Percentiles rank a stretch among this genome's conserved stretches.
Conservation (phyloP, 2,329 filamentous ascomycete species). For the Pseudogymnoascus sp. region DNA sequence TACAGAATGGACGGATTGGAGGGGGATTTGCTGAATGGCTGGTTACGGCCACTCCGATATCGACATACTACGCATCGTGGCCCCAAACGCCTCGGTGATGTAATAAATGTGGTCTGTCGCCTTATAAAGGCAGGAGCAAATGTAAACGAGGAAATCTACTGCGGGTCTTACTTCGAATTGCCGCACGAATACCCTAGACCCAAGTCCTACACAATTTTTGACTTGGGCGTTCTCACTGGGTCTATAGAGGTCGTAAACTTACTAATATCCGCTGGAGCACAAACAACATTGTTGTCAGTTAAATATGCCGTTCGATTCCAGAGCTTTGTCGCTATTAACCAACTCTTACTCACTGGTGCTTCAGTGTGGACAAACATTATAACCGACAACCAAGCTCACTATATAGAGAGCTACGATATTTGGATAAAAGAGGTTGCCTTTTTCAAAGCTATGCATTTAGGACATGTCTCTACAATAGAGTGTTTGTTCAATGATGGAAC, state of each 20-base stretch:
- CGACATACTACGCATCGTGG: background rate
- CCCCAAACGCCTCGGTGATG: too few relatives aligned
- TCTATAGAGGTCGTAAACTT: background rate
- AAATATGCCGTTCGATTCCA: background rate
- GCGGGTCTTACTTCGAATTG: too few relatives aligned
- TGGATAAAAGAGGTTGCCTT: background rate
- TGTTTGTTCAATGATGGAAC: background rate
- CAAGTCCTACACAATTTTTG: background rate
- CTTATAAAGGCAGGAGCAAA: background rate
- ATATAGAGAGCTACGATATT: background rate
- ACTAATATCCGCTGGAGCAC: background rate
- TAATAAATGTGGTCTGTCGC: background rate
- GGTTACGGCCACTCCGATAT: background rate
- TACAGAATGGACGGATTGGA: background rate
- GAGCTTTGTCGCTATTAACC: background rate
- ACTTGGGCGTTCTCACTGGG: background rate
- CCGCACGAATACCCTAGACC: background rate
- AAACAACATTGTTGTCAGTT: background rate
- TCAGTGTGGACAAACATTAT: background rate
- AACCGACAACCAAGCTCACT: background rate
- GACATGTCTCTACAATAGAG: background rate
- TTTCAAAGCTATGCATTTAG: background rate
- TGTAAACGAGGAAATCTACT: too few relatives aligned
- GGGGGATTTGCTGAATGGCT: background rate
- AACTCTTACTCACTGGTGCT: background rate